A percentile compares a stretch with the other conserved stretches of the same genome.
Evolutionary conservation across 495 filamentous ascomycete genomes (phyloP).

Genomic region (Pyronema domesticum): DNA sequence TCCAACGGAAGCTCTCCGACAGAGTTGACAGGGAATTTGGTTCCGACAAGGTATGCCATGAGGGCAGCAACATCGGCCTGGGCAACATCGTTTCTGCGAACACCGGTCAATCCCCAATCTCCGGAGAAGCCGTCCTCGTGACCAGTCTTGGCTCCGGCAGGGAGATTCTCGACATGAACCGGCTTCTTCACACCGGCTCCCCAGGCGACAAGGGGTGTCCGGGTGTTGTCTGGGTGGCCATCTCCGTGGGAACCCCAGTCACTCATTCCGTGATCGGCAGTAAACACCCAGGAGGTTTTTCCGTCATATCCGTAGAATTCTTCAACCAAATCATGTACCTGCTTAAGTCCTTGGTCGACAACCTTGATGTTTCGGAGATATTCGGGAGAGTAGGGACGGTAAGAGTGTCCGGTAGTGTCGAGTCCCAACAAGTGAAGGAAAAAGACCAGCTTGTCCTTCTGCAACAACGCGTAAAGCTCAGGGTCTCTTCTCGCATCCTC

Average conservation of each 20-base stretch:
- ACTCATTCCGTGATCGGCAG: conserved; percentile 97
- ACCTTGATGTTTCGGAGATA: conserved; percentile 90
- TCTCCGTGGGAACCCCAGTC: conserved; percentile 97
- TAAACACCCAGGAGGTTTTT: conserved; percentile 90
- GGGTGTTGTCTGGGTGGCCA: conserved; percentile 92
- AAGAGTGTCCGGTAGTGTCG: conserved; percentile 78
- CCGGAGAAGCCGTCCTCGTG: conserved; percentile 85
- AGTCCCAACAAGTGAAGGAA: conserved; percentile 93
- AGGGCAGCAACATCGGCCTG: conserved; percentile 93
- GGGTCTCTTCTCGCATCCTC: conserved; percentile 55
- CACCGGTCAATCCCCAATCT: conserved; percentile 67
- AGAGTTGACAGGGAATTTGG: conserved; percentile 89
- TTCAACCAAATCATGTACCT: conserved; percentile 63
- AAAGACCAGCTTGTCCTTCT: conserved; percentile 78
- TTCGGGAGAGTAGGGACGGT: conserved; percentile 84
- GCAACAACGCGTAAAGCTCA: conserved; percentile 55
- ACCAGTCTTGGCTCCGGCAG: conserved; percentile 30
- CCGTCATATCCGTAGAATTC: conserved; percentile 73
- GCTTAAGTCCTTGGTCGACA: conserved; percentile 72
- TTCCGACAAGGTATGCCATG: conserved; percentile 86
- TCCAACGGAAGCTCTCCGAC: conserved; percentile 81
- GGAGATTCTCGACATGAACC: conserved; percentile 35
- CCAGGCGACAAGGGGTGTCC: conserved; percentile 87
- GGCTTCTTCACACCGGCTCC: conserved; percentile 81
- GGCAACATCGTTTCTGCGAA: conserved; percentile 73